Conservation (phyloP, 352 stramenopile species). For the Phytopythium cucurbitacearum region DNA sequence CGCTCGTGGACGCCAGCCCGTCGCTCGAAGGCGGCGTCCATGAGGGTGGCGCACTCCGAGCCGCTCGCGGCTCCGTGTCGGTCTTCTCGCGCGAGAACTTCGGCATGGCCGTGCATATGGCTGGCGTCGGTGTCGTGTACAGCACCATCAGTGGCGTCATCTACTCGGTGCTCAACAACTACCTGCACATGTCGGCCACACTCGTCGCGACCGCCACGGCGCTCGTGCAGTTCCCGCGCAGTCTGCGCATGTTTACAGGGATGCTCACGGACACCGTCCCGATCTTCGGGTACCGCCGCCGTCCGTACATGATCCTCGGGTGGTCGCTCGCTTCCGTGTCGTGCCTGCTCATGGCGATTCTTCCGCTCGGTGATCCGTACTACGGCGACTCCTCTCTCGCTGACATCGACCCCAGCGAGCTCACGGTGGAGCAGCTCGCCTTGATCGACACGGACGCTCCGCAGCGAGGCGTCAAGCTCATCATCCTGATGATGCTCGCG, state of each 20-base stretch:
- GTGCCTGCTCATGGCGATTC: constrained; percentile 26
- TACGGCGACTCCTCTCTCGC: constrained; percentile 17
- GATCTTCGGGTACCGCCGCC: constrained; percentile 61
- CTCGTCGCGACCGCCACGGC: constrained; percentile 26
- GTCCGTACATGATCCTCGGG: constrained; percentile 69
- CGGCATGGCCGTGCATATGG: constrained; percentile 30
- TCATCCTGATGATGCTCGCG: constrained; percentile 55
- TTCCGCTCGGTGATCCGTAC: constrained; percentile 30
- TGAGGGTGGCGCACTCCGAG: constrained; percentile 7
- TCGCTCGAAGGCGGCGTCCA: too few relatives aligned
- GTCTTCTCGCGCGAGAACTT: constrained; percentile 17
- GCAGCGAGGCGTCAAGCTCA: constrained; percentile 25
- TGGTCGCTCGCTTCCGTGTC: constrained; percentile 20
- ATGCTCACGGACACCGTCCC: constrained; percentile 64
- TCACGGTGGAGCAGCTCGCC: constrained; percentile 16
- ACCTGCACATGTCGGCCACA: constrained; percentile 39
- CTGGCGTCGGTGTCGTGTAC: constrained; percentile 24
- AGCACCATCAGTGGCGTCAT: constrained; percentile 18
- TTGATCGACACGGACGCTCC: constrained; percentile 26
- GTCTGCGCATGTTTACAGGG: constrained; percentile 42
- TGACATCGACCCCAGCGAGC: constrained; percentile 10
- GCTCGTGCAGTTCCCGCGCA: constrained; percentile 29
- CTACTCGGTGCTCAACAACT: constrained; percentile 44
- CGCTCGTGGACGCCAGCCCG: too few relatives aligned
- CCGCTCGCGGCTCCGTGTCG: constrained; percentile 7